Conservation (phyloP, 768 basidiomycete genomes). For the Lactarius hatsudake region DNA sequence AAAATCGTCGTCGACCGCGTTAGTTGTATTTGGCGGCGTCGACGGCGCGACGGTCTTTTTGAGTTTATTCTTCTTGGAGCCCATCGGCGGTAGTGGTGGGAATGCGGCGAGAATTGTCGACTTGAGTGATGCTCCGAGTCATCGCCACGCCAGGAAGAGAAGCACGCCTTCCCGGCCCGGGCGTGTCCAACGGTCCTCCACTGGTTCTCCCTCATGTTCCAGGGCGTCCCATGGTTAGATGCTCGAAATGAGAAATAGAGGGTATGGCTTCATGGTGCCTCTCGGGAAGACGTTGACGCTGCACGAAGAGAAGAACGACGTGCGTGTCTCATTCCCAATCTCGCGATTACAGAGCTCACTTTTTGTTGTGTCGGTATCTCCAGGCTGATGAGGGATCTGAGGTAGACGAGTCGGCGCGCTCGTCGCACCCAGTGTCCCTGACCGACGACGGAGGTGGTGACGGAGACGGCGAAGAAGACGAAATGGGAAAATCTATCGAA, state of each 20-base stretch:
- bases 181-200: conserved; percentile 48
- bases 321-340: conserved; percentile 33
- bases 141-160: background rate
- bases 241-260: conserved; percentile 57
- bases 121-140: background rate
- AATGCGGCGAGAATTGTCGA: background rate
- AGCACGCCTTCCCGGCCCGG: background rate
- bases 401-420: conserved; percentile 40
- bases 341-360: background rate
- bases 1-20: conserved; percentile 52
- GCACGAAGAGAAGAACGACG: conserved; percentile 84
- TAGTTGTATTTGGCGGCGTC: conserved; percentile 24
- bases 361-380: background rate
- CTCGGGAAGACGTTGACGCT: conserved; percentile 72
- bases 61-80: conserved; percentile 55
- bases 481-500: background rate
- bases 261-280: conserved; percentile 64
- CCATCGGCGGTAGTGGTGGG: conserved; percentile 37
- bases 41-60: conserved; percentile 44
- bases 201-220: too few relatives aligned
- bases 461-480: conserved; percentile 47
- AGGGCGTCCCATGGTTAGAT: conserved; percentile 43
- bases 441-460: conserved; percentile 36
- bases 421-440: conserved; percentile 36
- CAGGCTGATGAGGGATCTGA: conserved; percentile 39